Conservation (phyloP, 129 eudicot genomes). For the Arctium minus region DNA sequence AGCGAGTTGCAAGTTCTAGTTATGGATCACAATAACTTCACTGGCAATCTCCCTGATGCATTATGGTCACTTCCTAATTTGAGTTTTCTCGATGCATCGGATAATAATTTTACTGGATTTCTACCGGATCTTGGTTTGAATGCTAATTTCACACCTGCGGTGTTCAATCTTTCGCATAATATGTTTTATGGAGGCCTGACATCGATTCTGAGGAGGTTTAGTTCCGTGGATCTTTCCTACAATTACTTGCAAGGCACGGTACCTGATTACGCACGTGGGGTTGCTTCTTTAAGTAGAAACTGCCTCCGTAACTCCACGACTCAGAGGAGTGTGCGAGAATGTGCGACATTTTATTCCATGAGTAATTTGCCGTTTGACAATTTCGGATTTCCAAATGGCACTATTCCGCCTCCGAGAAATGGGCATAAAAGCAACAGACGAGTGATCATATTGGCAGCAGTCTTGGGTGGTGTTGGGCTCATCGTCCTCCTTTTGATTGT, state of each 20-base stretch:
- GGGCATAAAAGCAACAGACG: conserved; percentile 42
- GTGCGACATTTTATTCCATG: conserved; percentile 50
- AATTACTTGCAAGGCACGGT: conserved; percentile 84
- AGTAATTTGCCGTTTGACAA: conserved; percentile 48
- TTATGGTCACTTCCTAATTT: conserved; percentile 74
- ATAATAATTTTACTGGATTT: conserved; percentile 66
- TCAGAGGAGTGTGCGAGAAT: conserved; percentile 42
- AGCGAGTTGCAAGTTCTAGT: conserved; percentile 50
- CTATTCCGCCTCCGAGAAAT: conserved; percentile 33
- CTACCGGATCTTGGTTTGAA: conserved; percentile 44
- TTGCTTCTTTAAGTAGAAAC: conserved; percentile 35
- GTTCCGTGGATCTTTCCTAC: conserved; percentile 57
- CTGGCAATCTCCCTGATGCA: conserved; percentile 49
- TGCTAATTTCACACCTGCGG: conserved; percentile 30
- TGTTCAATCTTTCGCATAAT: conserved; percentile 68
- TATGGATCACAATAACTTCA: conserved; percentile 48
- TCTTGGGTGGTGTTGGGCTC: conserved; percentile 65
- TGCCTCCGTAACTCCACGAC: conserved; percentile 43
- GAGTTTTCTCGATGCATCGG: conserved; percentile 61
- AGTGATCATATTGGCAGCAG: conserved; percentile 58
- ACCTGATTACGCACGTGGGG: conserved; percentile 38
- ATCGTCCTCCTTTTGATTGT: conserved; percentile 29
- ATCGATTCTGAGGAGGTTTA: conserved; percentile 45
- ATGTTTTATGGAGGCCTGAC: conserved; percentile 63
- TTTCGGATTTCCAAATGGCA: conserved; percentile 49